These are phyloP conservation scores for Vickermania spadyakhi DNA, from an alignment of 208 protist genomes.

Conservation along the genomic window DNA sequence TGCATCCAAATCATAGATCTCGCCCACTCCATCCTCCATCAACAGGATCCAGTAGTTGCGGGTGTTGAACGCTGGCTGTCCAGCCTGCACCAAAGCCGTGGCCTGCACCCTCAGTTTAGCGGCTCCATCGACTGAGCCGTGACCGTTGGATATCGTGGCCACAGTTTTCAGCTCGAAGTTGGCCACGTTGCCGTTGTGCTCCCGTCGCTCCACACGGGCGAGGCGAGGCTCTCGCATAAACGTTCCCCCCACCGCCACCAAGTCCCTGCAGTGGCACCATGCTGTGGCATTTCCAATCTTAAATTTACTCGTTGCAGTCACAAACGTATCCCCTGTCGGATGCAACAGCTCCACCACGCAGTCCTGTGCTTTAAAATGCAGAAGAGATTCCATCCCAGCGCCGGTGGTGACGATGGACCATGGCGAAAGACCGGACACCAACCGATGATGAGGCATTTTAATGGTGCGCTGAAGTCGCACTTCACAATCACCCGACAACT, in stretches of 20 bases:
- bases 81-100: slow-evolving; percentile 31
- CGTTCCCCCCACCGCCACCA: slow-evolving; percentile 54
- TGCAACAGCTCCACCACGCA: slow-evolving; percentile 57
- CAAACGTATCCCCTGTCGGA: slow-evolving; percentile 12
- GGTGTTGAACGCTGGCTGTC: slow-evolving; percentile 56
- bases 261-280: slow-evolving; percentile 33
- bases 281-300: slow-evolving; percentile 58
- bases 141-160: not conserved
- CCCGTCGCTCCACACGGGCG: slow-evolving; percentile 22
- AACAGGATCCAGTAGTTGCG: slow-evolving; percentile 51
- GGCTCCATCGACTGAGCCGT: not conserved
- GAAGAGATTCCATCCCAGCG: slow-evolving; percentile 16
- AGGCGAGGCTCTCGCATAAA: slow-evolving; percentile 65
- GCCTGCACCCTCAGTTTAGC: slow-evolving; percentile 33
- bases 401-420: slow-evolving; percentile 32
- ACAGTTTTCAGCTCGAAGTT: not conserved
- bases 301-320: slow-evolving; percentile 49
- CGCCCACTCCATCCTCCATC: slow-evolving; percentile 39
- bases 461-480: slow-evolving; percentile 29
- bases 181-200: slow-evolving; percentile 4
- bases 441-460: slow-evolving; percentile 50
- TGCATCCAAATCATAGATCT: slow-evolving; percentile 37
- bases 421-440: slow-evolving; percentile 54
- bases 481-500: slow-evolving; percentile 22
- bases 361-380: slow-evolving; percentile 7